Evolutionary conservation across 129 eudicot genomes (phyloP), one percentile per base, ranked within the genome.

Genomic region (Flaveria bidentis): DNA sequence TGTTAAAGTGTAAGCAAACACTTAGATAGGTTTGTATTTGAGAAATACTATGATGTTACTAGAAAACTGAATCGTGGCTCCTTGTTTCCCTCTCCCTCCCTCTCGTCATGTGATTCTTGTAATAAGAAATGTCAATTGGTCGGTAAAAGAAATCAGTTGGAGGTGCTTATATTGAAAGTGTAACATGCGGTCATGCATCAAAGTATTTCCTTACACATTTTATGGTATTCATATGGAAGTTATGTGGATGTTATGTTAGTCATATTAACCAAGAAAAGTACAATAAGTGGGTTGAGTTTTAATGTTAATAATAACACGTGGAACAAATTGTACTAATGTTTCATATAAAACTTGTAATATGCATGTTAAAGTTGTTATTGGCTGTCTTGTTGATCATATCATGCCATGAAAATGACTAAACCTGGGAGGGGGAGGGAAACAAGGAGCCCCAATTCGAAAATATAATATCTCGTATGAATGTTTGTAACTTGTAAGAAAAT

Each of bases 311-410:
- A 3, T 30, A 30, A 4, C 36, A 30, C 36, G 36, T 3, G 5
- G 36, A 30, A 30, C 36, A 30, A 30, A 30, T 30, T 30, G 36
- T 30, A 30, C 5, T 30, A 30, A 30, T 30, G 36, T 30, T 30
- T 30, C 36, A 30, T 30, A 30, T 30, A 30, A 30, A 30, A 30
- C 36, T 30, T 30, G 36, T 30, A 30, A 36, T 26, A 60, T 25
- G 25, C 61, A 55, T 55, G 18, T 55, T 6, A 17, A 18, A n/a
- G 41, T 55, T 55, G 7, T 22, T 9, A 58, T 22, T 26, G 23
- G 58, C 23, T 69, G 44, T 26, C 25, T 69, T 69, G 74, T 23
- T 46, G 23, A 47, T 20, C 74, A 47, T 46, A 69, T 69, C 42
- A 22, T 69, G n/a, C 30, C 23, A 20, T 1, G 73, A 50, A 71